Evolutionary conservation across 768 basidiomycete species (phyloP).

Genomic region (Boletus subcaerulescens): DNA sequence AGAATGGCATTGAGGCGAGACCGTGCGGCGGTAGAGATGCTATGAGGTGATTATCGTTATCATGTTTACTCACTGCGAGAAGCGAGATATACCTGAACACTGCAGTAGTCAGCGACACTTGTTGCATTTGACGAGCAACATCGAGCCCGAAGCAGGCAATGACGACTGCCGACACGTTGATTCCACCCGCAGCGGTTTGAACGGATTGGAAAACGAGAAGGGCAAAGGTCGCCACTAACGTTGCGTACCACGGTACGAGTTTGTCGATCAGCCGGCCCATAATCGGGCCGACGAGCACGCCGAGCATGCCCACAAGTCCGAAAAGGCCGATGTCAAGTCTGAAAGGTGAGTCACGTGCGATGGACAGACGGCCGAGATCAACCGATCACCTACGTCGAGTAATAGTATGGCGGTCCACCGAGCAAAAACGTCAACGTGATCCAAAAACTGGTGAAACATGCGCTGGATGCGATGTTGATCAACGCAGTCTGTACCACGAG

Average conservation of each 20-base stretch:
- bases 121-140: conserved; percentile 68
- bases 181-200: conserved; percentile 67
- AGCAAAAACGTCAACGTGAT: conserved; percentile 82
- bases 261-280: conserved; percentile 67
- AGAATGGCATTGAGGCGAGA: conserved; percentile 76
- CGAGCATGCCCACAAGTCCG: conserved; percentile 70
- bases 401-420: conserved; percentile 70
- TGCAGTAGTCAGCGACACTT: conserved; percentile 61
- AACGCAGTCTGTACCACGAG: conserved; percentile 66
- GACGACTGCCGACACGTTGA: conserved; percentile 67
- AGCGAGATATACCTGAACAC: conserved; percentile 48
- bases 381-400: conserved; percentile 54
- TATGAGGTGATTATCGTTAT: conserved; percentile 8
- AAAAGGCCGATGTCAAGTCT: conserved; percentile 67
- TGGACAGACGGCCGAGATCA: neutral
- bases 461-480: conserved; percentile 56
- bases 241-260: conserved; percentile 76
- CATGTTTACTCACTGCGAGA: neutral
- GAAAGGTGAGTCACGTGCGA: neutral
- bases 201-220: conserved; percentile 56
- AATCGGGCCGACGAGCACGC: conserved; percentile 65
- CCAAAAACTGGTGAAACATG: conserved; percentile 63
- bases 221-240: conserved; percentile 50
- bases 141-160: conserved; percentile 72
- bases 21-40: conserved; percentile 45